Conservation (phyloP, 192 early-diverging fungal genomes). For the Coemansia aciculifera region DNA sequence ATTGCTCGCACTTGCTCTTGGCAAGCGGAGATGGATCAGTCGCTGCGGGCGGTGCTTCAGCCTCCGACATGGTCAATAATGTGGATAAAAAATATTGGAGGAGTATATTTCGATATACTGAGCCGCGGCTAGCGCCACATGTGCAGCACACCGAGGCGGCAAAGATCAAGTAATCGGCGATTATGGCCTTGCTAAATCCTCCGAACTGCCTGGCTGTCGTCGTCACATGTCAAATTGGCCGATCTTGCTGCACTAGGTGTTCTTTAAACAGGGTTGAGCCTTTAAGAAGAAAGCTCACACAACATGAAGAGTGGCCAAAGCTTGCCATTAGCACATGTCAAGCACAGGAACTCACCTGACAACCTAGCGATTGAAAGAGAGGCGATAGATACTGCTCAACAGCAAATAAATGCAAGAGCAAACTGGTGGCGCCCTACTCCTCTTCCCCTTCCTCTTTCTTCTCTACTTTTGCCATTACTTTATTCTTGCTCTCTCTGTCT, state of each 20-base stretch:
- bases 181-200: background rate
- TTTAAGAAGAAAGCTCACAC: background rate
- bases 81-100: background rate
- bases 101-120: background rate
- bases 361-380: background rate
- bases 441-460: background rate
- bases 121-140: background rate
- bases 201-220: background rate
- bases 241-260: background rate
- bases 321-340: background rate
- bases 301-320: background rate
- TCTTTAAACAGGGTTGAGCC: background rate
- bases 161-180: background rate
- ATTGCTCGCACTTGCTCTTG: conserved; percentile 50
- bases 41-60: background rate
- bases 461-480: background rate
- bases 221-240: conserved; percentile 1
- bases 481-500: background rate
- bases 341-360: conserved; percentile 3
- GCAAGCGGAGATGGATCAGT: background rate
- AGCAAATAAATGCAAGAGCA: background rate
- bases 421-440: background rate
- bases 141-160: background rate
- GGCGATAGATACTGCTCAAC: background rate
- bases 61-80: background rate